Evolutionary conservation across 2,329 filamentous ascomycete genomes (phyloP).

Genomic region (Sphaerulina populicola): DNA sequence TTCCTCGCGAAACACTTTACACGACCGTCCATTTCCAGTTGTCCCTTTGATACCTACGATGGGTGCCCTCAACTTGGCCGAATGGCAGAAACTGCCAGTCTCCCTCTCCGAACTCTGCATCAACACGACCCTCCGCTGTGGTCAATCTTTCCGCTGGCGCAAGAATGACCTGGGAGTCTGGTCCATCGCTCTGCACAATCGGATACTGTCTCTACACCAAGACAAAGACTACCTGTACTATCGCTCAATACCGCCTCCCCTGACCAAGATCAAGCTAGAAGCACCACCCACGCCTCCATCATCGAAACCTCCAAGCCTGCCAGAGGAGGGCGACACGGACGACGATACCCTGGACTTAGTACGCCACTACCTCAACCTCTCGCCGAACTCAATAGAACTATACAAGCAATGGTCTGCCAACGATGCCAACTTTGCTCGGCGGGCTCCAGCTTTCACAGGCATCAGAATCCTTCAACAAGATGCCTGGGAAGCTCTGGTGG

Average conservation of each 20-base stretch:
- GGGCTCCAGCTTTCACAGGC: conserved; percentile 78
- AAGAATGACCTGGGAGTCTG: conserved; percentile 73
- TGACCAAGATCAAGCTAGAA: conserved; percentile 24
- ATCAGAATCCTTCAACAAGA: conserved; percentile 90
- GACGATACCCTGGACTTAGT: conserved; percentile 57
- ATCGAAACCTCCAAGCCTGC: conserved; percentile 32
- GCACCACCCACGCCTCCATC: conserved; percentile 35
- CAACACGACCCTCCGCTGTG: conserved; percentile 86
- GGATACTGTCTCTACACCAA: conserved; percentile 77
- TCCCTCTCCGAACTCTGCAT: conserved; percentile 81
- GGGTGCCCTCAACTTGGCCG: conserved; percentile 48
- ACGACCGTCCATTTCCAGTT: background rate
- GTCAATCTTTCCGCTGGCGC: conserved; percentile 90
- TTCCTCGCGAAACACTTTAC: conserved; percentile 6
- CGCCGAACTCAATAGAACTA: conserved; percentile 62
- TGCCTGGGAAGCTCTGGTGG: conserved; percentile 86
- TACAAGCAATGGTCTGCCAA: conserved; percentile 81
- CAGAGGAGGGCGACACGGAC: conserved; percentile 39
- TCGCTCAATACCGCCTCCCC: conserved; percentile 53
- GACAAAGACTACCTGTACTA: conserved; percentile 73
- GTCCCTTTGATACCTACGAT: no score
- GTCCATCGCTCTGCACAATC: conserved; percentile 79
- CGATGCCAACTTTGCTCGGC: conserved; percentile 81
- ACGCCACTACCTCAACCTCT: conserved; percentile 78
- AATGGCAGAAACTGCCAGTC: conserved; percentile 82